phyloP scores from a whole-genome alignment of 148 eudicot species.

The Salicornia ramosissima region DNA sequence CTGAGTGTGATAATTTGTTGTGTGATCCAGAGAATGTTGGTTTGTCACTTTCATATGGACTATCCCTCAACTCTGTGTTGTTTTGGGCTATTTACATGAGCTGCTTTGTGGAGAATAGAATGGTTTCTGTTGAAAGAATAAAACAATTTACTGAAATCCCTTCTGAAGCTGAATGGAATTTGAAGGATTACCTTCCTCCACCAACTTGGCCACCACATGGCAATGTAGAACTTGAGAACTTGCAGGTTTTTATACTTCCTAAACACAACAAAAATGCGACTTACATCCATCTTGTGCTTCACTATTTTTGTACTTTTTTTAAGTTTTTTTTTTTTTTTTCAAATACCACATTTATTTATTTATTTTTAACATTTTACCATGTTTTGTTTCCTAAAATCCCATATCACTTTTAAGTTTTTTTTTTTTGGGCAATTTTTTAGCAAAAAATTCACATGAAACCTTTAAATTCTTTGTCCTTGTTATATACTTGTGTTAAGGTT shows the following conservation, averaged over 20 bases:
- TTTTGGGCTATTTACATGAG: constrained; percentile 65
- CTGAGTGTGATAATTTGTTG: neutral
- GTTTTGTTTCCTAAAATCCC: too few species aligned
- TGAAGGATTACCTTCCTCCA: constrained; percentile 54
- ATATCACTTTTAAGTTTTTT: too few species aligned
- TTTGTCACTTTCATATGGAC: constrained; percentile 83
- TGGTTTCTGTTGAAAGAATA: constrained; percentile 96
- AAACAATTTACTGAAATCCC: constrained; percentile 73
- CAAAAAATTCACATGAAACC: too few species aligned
- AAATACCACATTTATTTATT: too few species aligned
- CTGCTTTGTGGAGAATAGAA: constrained; percentile 80
- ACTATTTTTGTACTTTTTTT: too few species aligned
- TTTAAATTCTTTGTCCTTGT: too few species aligned
- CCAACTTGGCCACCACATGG: constrained; percentile 75
- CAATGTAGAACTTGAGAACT: constrained; percentile 56
- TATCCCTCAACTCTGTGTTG: constrained; percentile 69
- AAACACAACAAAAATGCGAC: neutral
- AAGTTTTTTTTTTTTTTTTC: too few species aligned
- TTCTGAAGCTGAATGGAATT: constrained; percentile 84
- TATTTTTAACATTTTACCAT: too few species aligned
- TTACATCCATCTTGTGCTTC: neutral
- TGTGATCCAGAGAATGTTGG: constrained; percentile 68
- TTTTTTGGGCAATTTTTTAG: too few species aligned
- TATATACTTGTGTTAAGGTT: too few species aligned
- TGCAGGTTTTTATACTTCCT: constrained; percentile 43